Base-by-base conservation (phyloP, 1,284 basidiomycete genomes). In the Boletus sp. region DNA sequence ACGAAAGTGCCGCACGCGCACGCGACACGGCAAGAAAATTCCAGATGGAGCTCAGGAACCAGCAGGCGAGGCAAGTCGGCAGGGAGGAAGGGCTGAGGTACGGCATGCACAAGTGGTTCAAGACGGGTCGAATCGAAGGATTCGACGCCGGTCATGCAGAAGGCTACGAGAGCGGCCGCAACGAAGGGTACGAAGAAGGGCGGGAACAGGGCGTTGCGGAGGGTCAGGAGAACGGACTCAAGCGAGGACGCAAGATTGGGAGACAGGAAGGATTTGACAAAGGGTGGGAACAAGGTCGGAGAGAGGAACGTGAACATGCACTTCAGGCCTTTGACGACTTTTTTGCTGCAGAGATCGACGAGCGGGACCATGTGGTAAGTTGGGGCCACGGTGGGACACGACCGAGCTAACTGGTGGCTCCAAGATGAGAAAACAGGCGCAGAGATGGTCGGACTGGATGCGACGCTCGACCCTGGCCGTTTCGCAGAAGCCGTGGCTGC, bases 281-380 rank as follows among this genome's bases (percentile, higher is more conserved):
- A 34, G 74, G 73, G 10, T 61, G 60, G 50, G 66, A 69, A 52
- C 62, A 71, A 58, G 75, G 75, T 35, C 62, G 70, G 49, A 50
- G 32, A 51, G 62, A 63, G 27, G 77, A 81, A 61, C 70, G 78
- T 23, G 65, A 66, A 46, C 72, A 71, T 52, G 80, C 77, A 3
- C 52, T 78, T 20, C 71, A 75, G 47, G 75, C 75, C 8, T 79
- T 82, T 64, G 76, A 81, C 57, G 71, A 70, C 32, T 77, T 80
- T 63, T 65, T 78, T 51, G 69, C 69, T 14, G 65, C 71, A 47
- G 75, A 80, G 53, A 62, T 68, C 51, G 66, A 70, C 44, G 59
- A 60, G 16, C 56, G 55, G 8, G 57, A 65, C 37, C 51, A 59
- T 36, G 59, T 50, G 54, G 64, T 68, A 32, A 64, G 68, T 57